Evolutionary conservation across 768 basidiomycete genomes (phyloP).

Genomic region (Hericium alpestre): DNA sequence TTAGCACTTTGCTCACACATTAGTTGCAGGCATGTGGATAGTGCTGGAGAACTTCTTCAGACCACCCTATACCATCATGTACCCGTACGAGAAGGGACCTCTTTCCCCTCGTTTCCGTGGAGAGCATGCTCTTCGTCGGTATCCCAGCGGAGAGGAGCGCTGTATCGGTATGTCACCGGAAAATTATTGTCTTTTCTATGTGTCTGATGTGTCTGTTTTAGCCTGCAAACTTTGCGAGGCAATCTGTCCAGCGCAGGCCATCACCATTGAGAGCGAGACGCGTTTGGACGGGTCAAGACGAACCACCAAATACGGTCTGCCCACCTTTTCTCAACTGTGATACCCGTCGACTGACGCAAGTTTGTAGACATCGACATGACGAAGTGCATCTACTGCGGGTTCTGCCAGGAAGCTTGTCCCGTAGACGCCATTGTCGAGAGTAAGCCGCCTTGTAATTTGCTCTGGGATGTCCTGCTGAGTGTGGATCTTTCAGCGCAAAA

Average conservation of each 20-base stretch:
- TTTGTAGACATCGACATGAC: conserved; percentile 95
- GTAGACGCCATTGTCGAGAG: conserved; percentile 99
- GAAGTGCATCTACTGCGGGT: conserved; percentile 99
- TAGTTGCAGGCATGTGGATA: conserved; percentile 84
- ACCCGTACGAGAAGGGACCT: conserved; percentile 97
- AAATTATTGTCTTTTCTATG: neutral
- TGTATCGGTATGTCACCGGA: conserved; percentile 73
- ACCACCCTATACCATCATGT: conserved; percentile 97
- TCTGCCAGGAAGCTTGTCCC: conserved; percentile 99
- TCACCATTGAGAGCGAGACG: conserved; percentile 97
- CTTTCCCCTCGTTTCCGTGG: conserved; percentile 96
- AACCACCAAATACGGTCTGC: conserved; percentile 92
- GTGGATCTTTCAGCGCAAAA: conserved; percentile 64
- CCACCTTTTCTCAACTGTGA: neutral
- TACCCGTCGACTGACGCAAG: neutral
- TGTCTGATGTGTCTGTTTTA: conserved; percentile 21
- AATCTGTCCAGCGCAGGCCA: conserved; percentile 98
- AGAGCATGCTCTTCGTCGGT: conserved; percentile 92
- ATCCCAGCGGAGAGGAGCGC: conserved; percentile 95
- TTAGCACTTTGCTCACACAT: neutral
- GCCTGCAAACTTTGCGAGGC: conserved; percentile 99
- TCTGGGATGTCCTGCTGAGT: neutral
- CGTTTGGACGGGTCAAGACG: conserved; percentile 90
- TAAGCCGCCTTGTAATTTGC: conserved; percentile 28
- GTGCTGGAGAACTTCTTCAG: conserved; percentile 87